Evolutionary conservation across 2,329 filamentous ascomycete genomes (phyloP).

Genomic region (Xylaria sp.): DNA sequence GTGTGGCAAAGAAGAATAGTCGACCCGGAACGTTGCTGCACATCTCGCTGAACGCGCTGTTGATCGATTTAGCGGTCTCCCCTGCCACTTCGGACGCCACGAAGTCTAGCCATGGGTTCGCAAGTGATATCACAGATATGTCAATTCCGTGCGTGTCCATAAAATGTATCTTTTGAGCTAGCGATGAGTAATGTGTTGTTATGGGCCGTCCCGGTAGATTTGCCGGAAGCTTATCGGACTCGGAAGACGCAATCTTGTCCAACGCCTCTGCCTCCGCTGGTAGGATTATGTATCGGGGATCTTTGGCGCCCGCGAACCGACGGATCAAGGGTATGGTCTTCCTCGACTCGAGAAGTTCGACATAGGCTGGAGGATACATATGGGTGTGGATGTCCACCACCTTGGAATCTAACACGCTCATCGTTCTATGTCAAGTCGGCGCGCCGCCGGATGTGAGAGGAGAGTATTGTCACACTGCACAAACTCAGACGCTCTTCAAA

Average conservation of each 20-base stretch:
- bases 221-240: conserved; percentile 49
- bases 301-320: conserved; percentile 65
- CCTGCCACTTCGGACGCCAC: conserved; percentile 70
- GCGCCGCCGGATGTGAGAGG: neutral
- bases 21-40: conserved; percentile 73
- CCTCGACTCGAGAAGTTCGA: conserved; percentile 68
- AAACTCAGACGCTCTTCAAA: neutral
- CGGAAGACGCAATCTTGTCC: conserved; percentile 58
- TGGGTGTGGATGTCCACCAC: conserved; percentile 76
- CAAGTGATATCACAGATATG: conserved; percentile 85
- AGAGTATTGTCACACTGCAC: neutral
- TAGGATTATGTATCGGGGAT: conserved; percentile 74
- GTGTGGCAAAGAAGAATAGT: conserved; percentile 83
- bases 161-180: conserved; percentile 82
- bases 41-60: conserved; percentile 78
- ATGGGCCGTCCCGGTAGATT: conserved; percentile 81
- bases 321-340: conserved; percentile 76
- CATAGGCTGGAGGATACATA: conserved; percentile 74
- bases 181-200: conserved; percentile 83
- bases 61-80: conserved; percentile 73
- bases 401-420: conserved; percentile 52
- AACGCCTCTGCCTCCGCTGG: conserved; percentile 59
- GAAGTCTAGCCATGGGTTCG: conserved; percentile 96
- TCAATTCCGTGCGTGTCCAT: conserved; percentile 87
- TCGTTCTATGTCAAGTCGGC: conserved; percentile 35